phyloP scores from a whole-genome alignment of 208 protist species.

The Trypanosomatidae sp. region DNA sequence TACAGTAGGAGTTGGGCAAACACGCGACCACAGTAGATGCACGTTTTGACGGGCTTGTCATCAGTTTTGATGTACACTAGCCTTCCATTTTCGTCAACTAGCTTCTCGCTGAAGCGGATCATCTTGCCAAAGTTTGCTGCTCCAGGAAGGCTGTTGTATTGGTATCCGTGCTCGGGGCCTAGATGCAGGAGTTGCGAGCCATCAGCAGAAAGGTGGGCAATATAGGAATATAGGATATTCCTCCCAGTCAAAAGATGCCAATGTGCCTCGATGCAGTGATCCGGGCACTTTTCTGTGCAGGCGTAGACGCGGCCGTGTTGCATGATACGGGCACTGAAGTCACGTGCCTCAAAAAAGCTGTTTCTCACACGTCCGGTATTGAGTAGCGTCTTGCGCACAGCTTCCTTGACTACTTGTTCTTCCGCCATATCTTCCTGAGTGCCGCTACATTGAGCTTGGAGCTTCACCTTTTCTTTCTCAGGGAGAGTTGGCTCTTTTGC shows the following conservation, averaged over 20 bases:
- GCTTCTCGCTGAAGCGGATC: slow-evolving; percentile 70
- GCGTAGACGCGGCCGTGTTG: slow-evolving; percentile 65
- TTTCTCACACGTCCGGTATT: slow-evolving; percentile 79
- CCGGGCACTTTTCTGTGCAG: slow-evolving; percentile 67
- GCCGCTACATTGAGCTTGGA: not conserved
- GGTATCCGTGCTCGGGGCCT: slow-evolving; percentile 80
- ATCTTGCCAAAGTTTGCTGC: slow-evolving; percentile 73
- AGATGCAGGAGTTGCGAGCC: slow-evolving; percentile 57
- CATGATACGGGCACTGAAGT: slow-evolving; percentile 70
- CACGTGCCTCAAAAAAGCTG: slow-evolving; percentile 71
- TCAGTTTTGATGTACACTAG: slow-evolving; percentile 55
- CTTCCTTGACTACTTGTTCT: slow-evolving; percentile 8
- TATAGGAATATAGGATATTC: slow-evolving; percentile 71
- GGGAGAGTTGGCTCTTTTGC: not conserved
- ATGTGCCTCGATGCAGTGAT: slow-evolving; percentile 72
- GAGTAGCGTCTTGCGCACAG: slow-evolving; percentile 59
- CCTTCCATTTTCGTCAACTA: slow-evolving; percentile 37
- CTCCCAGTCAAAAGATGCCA: slow-evolving; percentile 79
- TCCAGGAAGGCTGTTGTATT: slow-evolving; percentile 87
- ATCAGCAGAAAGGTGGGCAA: slow-evolving; percentile 74
- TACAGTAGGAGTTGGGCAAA: slow-evolving; percentile 6
- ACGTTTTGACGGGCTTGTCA: slow-evolving; percentile 45
- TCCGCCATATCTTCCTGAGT: slow-evolving; percentile 17
- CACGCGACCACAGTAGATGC: slow-evolving; percentile 70
- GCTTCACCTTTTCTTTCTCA: not conserved